Evolutionary conservation across 169 alveolate species (phyloP).

Genomic region (Eimeria brunetti): DNA sequence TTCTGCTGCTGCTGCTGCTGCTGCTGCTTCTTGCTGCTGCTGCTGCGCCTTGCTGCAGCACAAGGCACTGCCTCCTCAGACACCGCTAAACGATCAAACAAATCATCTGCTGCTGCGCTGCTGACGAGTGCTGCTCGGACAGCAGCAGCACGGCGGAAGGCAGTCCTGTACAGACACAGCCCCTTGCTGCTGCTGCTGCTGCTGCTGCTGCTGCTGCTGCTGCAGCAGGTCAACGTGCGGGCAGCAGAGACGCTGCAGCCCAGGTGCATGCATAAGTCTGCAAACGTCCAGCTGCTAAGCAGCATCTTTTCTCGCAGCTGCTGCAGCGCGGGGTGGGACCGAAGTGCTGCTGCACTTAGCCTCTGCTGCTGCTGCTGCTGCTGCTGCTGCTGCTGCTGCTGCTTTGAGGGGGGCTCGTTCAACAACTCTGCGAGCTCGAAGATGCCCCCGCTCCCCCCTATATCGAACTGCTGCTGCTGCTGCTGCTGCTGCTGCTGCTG

Average conservation of each 20-base stretch:
- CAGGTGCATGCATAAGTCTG: conserved; percentile 31
- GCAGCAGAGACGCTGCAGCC: conserved; percentile 56
- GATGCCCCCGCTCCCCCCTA: not conserved
- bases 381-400: conserved; percentile 23
- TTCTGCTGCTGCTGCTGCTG: conserved; percentile 23
- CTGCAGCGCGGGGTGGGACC: conserved; percentile 54
- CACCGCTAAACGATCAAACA: conserved; percentile 23
- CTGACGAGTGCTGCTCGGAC: conserved; percentile 35
- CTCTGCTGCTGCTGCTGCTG: conserved; percentile 51
- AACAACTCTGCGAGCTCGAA: conserved; percentile 32
- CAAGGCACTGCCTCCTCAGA: conserved; percentile 2
- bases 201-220: conserved; percentile 62
- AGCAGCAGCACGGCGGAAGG: conserved; percentile 44
- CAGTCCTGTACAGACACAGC: conserved; percentile 32
- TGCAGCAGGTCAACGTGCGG: not conserved
- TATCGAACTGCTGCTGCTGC: too few species aligned
- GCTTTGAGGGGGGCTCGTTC: not conserved
- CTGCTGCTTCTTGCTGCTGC: conserved; percentile 52
- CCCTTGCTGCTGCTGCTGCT: conserved; percentile 52
- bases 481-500: conserved; percentile 46
- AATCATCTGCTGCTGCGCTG: conserved; percentile 54
- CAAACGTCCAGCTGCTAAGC: conserved; percentile 62
- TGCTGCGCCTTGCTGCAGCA: not conserved
- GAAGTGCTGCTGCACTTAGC: conserved; percentile 40
- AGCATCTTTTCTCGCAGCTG: conserved; percentile 58